Evolutionary conservation across 2,329 filamentous ascomycete species (phyloP), one percentile per base, ranked within the genome.

Genomic region (Alternaria dauci): DNA sequence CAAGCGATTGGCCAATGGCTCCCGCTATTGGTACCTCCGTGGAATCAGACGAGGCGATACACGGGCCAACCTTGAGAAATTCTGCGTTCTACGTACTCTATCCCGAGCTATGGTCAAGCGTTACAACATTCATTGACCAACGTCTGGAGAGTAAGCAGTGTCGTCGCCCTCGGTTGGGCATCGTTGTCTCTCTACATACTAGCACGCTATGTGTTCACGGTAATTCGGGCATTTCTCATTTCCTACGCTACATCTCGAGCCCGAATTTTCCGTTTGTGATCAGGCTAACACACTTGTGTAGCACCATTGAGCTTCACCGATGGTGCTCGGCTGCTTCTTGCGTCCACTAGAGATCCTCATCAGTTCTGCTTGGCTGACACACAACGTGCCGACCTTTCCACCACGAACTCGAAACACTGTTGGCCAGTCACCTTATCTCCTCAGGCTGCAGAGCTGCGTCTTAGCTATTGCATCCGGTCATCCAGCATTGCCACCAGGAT

Each of bases 341-440:
- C 63, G 59, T 71, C 61, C 68, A 72, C 66, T 66, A 63, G 60
- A 64, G 60, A 63, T 61, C 25, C 58, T 66, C 63, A 70, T 61
- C 63, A 66, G 63, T 66, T 62, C 42, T 61, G 59, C 72, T 73
- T 74, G 70, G 73, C 70, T 75, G 70, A 73, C 73, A 74, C 73
- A 62, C 63, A 65, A 54, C 61, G 61, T 73, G 62, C 69, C 71
- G 66, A 69, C 58, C 72, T 54, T 71, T 61, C 71, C 52, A 63
- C 61, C 59, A 64, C 67, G 59, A 68, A 69, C 61, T 71, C 59
- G 68, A 76, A 69, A 66, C 75, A 76, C 77, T 71, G 67, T 72
- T 69, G 67, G 66, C 80, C 81, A 83, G 81, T 83, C 80, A 82
- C 78, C 80, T 82, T 82, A 82, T 82, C 81, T 74, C 63, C 68